Evolutionary conservation across 2,329 filamentous ascomycete species (phyloP), one percentile per base, ranked within the genome.

Genomic region (Aspergillus proliferans): DNA sequence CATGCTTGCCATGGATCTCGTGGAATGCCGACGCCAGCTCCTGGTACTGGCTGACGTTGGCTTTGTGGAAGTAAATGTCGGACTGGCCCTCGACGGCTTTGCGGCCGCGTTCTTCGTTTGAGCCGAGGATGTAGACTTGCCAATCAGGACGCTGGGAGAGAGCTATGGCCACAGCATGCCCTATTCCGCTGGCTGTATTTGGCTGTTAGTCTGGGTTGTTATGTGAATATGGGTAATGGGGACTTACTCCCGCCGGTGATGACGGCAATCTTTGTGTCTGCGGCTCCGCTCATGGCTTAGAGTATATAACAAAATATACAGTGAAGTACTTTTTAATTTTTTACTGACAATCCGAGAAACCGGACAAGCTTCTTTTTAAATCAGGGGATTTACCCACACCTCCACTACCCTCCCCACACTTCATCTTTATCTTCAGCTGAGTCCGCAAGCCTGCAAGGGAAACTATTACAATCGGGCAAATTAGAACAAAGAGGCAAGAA

Each of bases 61-160:
- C 62, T 53, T 69, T 55, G 57, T 74, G 64, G 58, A 72, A 73
- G 49, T 60, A 61, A 12, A 65, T 58, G 36, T 67, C 62, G 4
- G 55, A 51, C 7, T 58, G 56, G 34, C 34, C 56, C 38, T 40
- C 52, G 9, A 63, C 66, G 43, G 57, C 58, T 47, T 67, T 52
- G 44, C 46, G 41, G 39, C 71, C 70, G 7, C 64, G 62, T 21
- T 58, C 55, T 19, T 57, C 56, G 50, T 71, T 71, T 3, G 69
- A 58, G 53, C 74, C 71, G 46, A 73, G 50, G 14, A 74, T 57
- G 51, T 72, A 68, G 24, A 74, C 52, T 40, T 66, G 58, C 69
- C 70, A 75, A 22, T 57, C 56, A 42, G 64, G 64, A 30, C 63
- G 64, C 26, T 60, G 50, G 15, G 63, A 62, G 42, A 75, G 64